Evolutionary conservation across 2,329 filamentous ascomycete species (phyloP).

Genomic region (Microcyclospora tardicrescens): DNA sequence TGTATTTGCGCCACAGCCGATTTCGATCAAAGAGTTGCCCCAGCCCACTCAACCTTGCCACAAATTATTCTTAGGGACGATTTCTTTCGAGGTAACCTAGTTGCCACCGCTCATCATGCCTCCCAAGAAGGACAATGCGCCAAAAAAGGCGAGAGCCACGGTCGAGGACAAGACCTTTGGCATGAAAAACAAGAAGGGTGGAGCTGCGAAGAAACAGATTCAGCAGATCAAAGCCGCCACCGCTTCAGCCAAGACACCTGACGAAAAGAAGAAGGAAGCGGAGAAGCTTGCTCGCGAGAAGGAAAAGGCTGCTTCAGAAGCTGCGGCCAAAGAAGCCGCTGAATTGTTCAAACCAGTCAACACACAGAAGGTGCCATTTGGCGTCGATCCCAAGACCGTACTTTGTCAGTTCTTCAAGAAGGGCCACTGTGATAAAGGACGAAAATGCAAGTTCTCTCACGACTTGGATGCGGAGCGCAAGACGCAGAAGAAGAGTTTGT

Average conservation of each 20-base stretch:
- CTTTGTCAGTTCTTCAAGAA: conserved; percentile 96
- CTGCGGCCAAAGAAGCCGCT: conserved; percentile 66
- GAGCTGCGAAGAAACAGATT: conserved; percentile 78
- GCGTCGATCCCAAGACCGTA: conserved; percentile 95
- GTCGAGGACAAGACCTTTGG: conserved; percentile 90
- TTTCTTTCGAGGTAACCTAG: conserved; percentile 1
- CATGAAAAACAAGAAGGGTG: conserved; percentile 99
- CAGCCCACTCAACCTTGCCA: conserved; percentile 1
- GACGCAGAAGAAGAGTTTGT: conserved; percentile 81
- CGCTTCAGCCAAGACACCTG: conserved; percentile 62
- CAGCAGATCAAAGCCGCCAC: conserved; percentile 65
- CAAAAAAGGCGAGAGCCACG: conserved; percentile 48
- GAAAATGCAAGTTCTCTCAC: conserved; percentile 96
- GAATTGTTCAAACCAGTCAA: conserved; percentile 83
- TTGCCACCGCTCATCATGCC: conserved; percentile 45
- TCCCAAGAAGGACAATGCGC: conserved; percentile 47
- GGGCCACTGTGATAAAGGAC: conserved; percentile 89
- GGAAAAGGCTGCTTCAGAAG: conserved; percentile 84
- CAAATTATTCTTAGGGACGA: conserved; percentile 3
- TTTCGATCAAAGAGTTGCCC: conserved; percentile 2
- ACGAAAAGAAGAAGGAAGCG: conserved; percentile 69
- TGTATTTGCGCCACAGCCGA: not conserved
- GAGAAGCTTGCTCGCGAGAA: conserved; percentile 56
- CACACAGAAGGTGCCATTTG: conserved; percentile 94
- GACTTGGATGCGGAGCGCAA: conserved; percentile 82